A percentile compares a stretch with the other conserved stretches of the same genome.
These are phyloP conservation scores for Talaromyces pinophilus DNA, from an alignment of 2,329 filamentous ascomycete genomes.

Conservation along the genomic window DNA sequence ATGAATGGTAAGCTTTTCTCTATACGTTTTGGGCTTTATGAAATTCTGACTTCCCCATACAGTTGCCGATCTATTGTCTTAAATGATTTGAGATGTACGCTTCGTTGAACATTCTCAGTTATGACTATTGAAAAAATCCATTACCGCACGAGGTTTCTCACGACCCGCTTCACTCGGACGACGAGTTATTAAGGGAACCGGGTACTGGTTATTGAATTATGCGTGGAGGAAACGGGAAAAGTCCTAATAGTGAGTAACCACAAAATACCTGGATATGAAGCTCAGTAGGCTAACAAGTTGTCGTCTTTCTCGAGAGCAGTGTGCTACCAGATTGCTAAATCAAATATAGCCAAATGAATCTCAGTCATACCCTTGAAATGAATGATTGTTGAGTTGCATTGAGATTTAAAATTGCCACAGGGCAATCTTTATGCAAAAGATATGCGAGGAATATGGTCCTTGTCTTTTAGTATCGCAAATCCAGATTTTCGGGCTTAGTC, in stretches of 20 bases:
- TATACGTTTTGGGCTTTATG: background rate
- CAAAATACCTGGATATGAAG: background rate
- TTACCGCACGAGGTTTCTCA: background rate
- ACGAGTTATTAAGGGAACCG: background rate
- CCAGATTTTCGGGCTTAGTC: background rate
- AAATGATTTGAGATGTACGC: slow-evolving; percentile 55
- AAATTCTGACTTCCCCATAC: slow-evolving; percentile 14
- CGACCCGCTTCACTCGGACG: background rate
- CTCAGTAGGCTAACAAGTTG: background rate
- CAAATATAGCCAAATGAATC: background rate
- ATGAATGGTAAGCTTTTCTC: slow-evolving; percentile 73
- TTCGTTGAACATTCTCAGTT: slow-evolving; percentile 31
- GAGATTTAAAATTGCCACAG: background rate
- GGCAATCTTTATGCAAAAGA: background rate
- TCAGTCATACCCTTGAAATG: slow-evolving; percentile 9
- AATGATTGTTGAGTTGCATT: background rate
- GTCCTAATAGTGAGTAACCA: slow-evolving; percentile 17
- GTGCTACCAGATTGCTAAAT: slow-evolving; percentile 19
- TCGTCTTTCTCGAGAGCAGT: slow-evolving; percentile 8
- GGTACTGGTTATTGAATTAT: slow-evolving; percentile 23
- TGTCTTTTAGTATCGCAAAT: background rate
- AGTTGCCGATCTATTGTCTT: slow-evolving; percentile 32
- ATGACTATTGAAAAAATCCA: background rate
- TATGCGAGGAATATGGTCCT: background rate
- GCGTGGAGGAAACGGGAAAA: slow-evolving; percentile 25